Conservation (phyloP, 768 basidiomycete species). For the Phylloporus sp. region DNA sequence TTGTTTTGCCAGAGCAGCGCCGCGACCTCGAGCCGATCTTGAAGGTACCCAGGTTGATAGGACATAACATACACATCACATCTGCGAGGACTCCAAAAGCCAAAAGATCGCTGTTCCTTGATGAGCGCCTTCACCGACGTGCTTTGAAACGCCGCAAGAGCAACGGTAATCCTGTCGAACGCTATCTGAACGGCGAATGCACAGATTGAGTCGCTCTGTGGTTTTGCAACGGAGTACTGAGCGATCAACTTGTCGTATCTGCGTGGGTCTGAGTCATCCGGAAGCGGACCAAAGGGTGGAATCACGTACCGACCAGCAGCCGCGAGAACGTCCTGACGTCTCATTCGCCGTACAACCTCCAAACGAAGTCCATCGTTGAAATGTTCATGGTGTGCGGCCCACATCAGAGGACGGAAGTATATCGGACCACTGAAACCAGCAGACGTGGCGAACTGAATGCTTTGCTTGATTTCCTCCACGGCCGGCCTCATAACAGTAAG, state of each 20-base stretch:
- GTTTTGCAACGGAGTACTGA: slow-evolving; percentile 52
- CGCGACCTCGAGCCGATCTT: slow-evolving; percentile 74
- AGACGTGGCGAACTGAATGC: slow-evolving; percentile 52
- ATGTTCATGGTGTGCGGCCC: slow-evolving; percentile 55
- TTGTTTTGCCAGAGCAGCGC: slow-evolving; percentile 73
- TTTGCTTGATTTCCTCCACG: slow-evolving; percentile 58
- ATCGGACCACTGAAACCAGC: slow-evolving; percentile 63
- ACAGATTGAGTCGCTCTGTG: slow-evolving; percentile 50
- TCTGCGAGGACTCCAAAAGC: slow-evolving; percentile 84
- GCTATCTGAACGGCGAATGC: slow-evolving; percentile 75
- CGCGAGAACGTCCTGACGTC: slow-evolving; percentile 66
- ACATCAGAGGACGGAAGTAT: slow-evolving; percentile 69
- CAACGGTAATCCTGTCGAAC: slow-evolving; percentile 68
- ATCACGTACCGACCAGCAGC: slow-evolving; percentile 68
- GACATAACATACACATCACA: slow-evolving; percentile 86
- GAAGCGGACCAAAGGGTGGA: neutral
- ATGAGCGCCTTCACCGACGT: slow-evolving; percentile 60
- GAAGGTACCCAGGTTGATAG: slow-evolving; percentile 66
- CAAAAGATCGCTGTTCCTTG: slow-evolving; percentile 78
- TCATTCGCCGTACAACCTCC: slow-evolving; percentile 65
- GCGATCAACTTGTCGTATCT: slow-evolving; percentile 73
- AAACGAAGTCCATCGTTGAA: slow-evolving; percentile 74
- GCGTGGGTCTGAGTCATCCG: neutral
- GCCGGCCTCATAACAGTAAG: slow-evolving; percentile 43
- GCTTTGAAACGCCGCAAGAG: slow-evolving; percentile 65